Base-by-base conservation (phyloP, 2,329 filamentous ascomycete genomes). In the Colletotrichum melonis region DNA sequence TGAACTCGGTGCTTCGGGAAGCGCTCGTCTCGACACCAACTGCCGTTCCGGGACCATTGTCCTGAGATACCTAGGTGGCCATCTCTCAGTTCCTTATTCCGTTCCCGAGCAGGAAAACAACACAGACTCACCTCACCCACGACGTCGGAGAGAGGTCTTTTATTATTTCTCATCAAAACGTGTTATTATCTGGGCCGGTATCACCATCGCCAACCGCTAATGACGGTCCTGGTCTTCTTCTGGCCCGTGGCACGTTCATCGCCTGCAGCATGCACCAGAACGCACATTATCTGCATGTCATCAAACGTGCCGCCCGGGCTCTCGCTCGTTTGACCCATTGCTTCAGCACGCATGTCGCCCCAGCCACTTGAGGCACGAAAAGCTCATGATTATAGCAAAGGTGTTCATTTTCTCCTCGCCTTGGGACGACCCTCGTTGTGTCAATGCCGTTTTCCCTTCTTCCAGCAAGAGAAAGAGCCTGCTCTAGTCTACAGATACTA, bases 371-470 rank as follows among this genome's bases (percentile, higher is more conserved):
- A 70, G 67, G 70, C 67, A 59, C 49, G 46, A 14, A 42, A 42
- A 55, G 26, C 7, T 32, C 24, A 42, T 46, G 26, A 56, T 4
- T 5, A 16, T n/a, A 63, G 14, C 28, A 38, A 32, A 16, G 14
- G 19, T n/a, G 2, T 19, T 52, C 42, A 32, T 22, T 52, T 11
- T 19, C 28, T 24, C 22, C 42, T 52, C 60, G n/a, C 52, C 59
- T 65, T 73, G 46, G 67, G 60, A 73, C 67, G 70, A 70, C 28
- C 66, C 28, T 62, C 58, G 60, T 42, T 55, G 60, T 65, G 56
- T 70, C 67, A 73, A 66, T 66, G 56, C 67, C 22, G 24, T 60
- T 52, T 22, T 65, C 60, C 55, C 60, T 54, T 70, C 70, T 70
- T 67, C 55, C 38, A 19, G 42, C 14, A n/a, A 32, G 26, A 24